These are phyloP conservation scores for Poa pratensis DNA, from an alignment of 176 grass and related monocot genomes.

Conservation along the genomic window DNA sequence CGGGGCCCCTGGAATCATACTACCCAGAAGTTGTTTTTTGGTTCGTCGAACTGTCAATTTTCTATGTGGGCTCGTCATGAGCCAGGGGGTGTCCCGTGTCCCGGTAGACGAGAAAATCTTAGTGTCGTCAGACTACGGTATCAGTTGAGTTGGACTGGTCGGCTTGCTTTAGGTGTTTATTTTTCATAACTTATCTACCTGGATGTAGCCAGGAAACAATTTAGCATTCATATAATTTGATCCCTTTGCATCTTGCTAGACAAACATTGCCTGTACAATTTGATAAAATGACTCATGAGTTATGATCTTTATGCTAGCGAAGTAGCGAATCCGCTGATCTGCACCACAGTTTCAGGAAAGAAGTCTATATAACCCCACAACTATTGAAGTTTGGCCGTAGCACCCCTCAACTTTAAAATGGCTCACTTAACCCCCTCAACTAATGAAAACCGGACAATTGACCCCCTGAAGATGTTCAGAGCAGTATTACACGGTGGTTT, in stretches of 20 bases:
- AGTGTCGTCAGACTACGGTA: not conserved
- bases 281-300: not conserved
- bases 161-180: not conserved
- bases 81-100: not conserved
- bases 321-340: too few relatives aligned
- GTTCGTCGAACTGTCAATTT: not conserved
- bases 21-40: not conserved
- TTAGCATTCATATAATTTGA: not conserved
- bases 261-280: not conserved
- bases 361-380: too few relatives aligned
- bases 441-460: too few relatives aligned
- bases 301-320: not conserved
- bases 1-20: too few relatives aligned
- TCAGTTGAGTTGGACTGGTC: not conserved
- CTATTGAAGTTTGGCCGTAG: too few relatives aligned
- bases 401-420: too few relatives aligned
- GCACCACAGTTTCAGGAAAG: too few relatives aligned
- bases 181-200: not conserved
- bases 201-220: not conserved
- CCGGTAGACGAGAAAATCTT: not conserved
- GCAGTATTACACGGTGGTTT: too few relatives aligned
- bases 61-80: not conserved
- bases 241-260: not conserved
- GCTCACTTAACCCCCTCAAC: too few relatives aligned
- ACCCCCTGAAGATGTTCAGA: too few relatives aligned